A percentile compares a stretch with the other conserved stretches of the same genome.
Evolutionary conservation across 768 basidiomycete species (phyloP).

Genomic region (Tylopilus vinaceipallidus): DNA sequence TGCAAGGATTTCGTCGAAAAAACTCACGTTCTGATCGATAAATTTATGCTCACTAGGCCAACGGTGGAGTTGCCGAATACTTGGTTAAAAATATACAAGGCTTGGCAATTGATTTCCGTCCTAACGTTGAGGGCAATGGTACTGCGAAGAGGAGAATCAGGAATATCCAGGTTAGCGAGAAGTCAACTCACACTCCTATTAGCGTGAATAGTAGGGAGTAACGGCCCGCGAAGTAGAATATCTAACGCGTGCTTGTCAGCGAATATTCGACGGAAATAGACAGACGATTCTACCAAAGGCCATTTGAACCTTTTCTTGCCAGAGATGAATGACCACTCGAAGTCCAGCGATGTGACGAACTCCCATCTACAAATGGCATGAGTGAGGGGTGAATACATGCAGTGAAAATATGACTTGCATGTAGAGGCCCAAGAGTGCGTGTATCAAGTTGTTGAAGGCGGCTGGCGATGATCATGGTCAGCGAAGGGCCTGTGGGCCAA

Average conservation of each 20-base stretch:
- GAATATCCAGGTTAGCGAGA: background rate
- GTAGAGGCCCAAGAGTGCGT: conserved; percentile 58
- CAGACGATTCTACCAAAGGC: conserved; percentile 54
- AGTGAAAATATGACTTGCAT: conserved; percentile 39
- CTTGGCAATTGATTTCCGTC: conserved; percentile 61
- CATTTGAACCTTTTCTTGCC: conserved; percentile 59
- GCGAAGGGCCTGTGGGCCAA: background rate
- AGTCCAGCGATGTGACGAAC: conserved; percentile 57
- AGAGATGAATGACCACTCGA: conserved; percentile 62
- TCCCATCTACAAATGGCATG: conserved; percentile 51
- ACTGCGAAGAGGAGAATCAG: conserved; percentile 38
- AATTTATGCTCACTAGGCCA: conserved; percentile 69
- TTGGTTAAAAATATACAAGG: conserved; percentile 66
- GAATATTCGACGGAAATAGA: background rate
- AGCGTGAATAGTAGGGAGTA: conserved; percentile 64
- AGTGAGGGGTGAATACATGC: conserved; percentile 10
- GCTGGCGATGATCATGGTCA: conserved; percentile 16
- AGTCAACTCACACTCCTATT: conserved; percentile 59
- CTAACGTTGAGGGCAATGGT: conserved; percentile 60
- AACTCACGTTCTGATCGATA: conserved; percentile 64
- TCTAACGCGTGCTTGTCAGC: conserved; percentile 32
- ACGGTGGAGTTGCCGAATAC: conserved; percentile 64
- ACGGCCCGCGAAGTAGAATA: conserved; percentile 69
- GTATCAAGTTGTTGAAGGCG: conserved; percentile 53
- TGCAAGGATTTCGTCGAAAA: background rate